Evolutionary conservation across 257 asterid species (phyloP), one percentile per base, ranked within the genome.

Genomic region (Solanum sparsipilum): DNA sequence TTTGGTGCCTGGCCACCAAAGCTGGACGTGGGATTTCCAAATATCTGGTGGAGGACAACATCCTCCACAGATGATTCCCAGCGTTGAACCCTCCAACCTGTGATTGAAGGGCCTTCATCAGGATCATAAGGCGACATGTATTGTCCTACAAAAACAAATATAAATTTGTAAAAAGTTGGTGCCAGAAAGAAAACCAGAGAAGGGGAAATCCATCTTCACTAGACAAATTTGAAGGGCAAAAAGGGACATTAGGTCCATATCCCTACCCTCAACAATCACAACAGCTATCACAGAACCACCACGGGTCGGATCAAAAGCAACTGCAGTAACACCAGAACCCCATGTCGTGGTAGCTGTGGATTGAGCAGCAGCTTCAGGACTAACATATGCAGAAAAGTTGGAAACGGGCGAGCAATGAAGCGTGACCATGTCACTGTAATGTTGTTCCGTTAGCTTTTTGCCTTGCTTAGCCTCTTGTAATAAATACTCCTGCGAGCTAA

Each of bases 261-360:
- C 29, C 84, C 46, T 84, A 97, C 99, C 99, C 94, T 97, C 99
- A 72, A 97, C 99, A 90, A 97, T 97, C 89, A 97, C 96, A 88
- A 96, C 98, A 87, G 98, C 95, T 89, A 97, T 96, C 88, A 96
- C 98, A 31, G 99, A 94, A 89, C 99, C 99, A 89, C 99, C 99
- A 88, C 97, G 96, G 7, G 99, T 96, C 29, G 99, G 99, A 94
- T 97, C 99, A 87, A 97, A 97, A 86, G 99, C 98, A 89, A 97
- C 96, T 56, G 99, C 99, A 87, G 99, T 96, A 90, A 97, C 99
- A 88, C 99, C 99, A 86, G 99, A 97, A 88, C 99, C 99, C 99
- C 99, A 97, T 88, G 99, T 97, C 38, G 99, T 97, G 68, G 98
- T 91, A 41, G 98, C 94, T 78, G 96, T 93, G 12, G 99, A 95